These are phyloP conservation scores for Heritiera fomes DNA, from an alignment of 345 rosid genomes.

Conservation along the genomic window DNA sequence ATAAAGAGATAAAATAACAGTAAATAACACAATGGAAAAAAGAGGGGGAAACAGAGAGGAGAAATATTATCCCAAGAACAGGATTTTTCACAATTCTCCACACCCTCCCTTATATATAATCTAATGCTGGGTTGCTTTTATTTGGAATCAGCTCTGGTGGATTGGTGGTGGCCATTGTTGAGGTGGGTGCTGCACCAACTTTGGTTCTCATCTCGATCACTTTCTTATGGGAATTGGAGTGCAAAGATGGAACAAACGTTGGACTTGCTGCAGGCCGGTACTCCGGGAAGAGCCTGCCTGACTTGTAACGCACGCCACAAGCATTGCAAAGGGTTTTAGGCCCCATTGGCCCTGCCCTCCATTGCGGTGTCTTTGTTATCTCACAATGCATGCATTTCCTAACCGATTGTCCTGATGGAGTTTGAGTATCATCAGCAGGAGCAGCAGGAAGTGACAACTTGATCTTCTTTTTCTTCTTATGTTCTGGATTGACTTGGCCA, in stretches of 20 bases:
- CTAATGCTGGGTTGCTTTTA: constrained; percentile 34
- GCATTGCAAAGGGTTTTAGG: constrained; percentile 98
- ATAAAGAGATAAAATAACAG: constrained; percentile 44
- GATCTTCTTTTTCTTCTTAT: constrained; percentile 78
- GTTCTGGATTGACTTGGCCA: constrained; percentile 51
- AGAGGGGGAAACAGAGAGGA: neutral
- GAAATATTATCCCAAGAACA: neutral
- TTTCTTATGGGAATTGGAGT: constrained; percentile 97
- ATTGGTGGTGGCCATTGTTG: constrained; percentile 23
- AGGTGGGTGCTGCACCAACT: constrained; percentile 17
- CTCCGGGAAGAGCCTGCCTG: constrained; percentile 96
- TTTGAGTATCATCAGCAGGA: constrained; percentile 37
- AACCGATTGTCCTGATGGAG: constrained; percentile 39
- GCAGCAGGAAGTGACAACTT: constrained; percentile 47
- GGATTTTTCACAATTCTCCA: constrained; percentile 16
- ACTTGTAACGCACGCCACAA: constrained; percentile 92
- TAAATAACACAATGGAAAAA: constrained; percentile 16
- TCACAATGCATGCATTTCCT: constrained; percentile 97
- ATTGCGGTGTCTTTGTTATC: constrained; percentile 94
- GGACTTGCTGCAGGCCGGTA: constrained; percentile 98
- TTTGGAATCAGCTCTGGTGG: constrained; percentile 51
- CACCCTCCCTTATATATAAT: constrained; percentile 36
- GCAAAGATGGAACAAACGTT: constrained; percentile 82
- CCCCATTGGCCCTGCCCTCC: constrained; percentile 99
- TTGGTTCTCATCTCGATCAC: constrained; percentile 91